Evolutionary conservation across 257 asterid genomes (phyloP), one percentile per base, ranked within the genome.

Genomic region (Cordia subcordata): DNA sequence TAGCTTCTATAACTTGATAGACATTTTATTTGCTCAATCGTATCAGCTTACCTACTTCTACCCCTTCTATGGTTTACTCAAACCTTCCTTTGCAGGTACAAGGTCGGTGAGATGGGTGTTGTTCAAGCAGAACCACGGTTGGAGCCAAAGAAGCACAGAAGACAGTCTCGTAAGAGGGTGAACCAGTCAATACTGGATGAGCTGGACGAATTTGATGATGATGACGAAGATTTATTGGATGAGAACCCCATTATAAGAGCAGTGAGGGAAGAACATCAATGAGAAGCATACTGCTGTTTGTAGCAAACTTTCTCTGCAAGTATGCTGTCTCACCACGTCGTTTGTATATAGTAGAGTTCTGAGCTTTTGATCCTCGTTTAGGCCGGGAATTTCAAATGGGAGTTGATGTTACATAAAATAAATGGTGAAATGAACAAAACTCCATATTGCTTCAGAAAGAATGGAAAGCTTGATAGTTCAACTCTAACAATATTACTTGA

Each of bases 41-140:
- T 46, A 47, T 21, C 21, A 49, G 8, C 21, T 47, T 47, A 16
- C 20, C 4, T 21, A 49, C 20, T 21, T n/a, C 4, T n/a, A 49
- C 53, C 6, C 18, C 14, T 13, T 13, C 12, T 10, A 0, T 46
- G 20, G 1, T 3, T 12, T 13, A 32, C 11, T 4, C 11, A 17
- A 22, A 19, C 2, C 50, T 38, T 15, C 63, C 58, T 58, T 57
- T 44, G 55, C 64, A 89, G 99, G 86, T 68, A 76, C 56, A 93
- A 93, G 86, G 74, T 75, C 55, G 95, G 92, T 62, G 94, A 78
- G 58, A 53, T 75, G 69, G 99, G 99, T 58, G 81, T 83, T 47
- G 73, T 76, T 87, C 99, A 82, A 62, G 85, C 94, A 37, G 99
- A 93, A 63, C 97, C 99, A 5, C 81, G 94, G 63, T 64, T 88